Percentiles rank a stretch among this genome's conserved stretches.
Evolutionary conservation across 345 rosid species (phyloP).

Genomic region (Camelina hispida): DNA sequence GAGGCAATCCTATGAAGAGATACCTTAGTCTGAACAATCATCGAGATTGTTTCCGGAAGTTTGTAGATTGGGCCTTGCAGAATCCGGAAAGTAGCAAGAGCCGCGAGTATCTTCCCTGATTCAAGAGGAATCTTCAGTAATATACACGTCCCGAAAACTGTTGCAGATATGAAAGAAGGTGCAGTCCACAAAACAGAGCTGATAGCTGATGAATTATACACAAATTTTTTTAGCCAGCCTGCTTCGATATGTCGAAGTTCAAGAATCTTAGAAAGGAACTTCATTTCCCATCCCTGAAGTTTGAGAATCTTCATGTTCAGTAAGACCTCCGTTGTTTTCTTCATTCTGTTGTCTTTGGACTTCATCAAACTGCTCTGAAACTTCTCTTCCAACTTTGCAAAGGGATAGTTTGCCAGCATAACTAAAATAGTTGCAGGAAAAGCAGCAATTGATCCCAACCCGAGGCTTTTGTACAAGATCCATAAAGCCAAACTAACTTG

Average conservation of each 20-base stretch:
- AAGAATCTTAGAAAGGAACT: conserved; percentile 52
- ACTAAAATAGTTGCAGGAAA: conserved; percentile 51
- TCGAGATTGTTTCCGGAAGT: conserved; percentile 62
- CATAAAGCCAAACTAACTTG: conserved; percentile 62
- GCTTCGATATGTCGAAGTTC: conserved; percentile 51
- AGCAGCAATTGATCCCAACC: conserved; percentile 57
- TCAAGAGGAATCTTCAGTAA: conserved; percentile 55
- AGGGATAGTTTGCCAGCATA: conserved; percentile 59
- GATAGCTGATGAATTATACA: conserved; percentile 42
- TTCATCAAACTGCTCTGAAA: conserved; percentile 61
- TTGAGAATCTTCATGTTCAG: conserved; percentile 78
- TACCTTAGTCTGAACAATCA: conserved; percentile 64
- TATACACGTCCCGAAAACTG: conserved; percentile 59
- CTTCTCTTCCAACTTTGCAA: conserved; percentile 54
- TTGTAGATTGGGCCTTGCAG: conserved; percentile 54
- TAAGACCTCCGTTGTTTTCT: conserved; percentile 67
- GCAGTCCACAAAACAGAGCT: conserved; percentile 56
- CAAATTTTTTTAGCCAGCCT: conserved; percentile 56
- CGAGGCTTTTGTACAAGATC: conserved; percentile 60
- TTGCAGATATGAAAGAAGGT: conserved; percentile 59
- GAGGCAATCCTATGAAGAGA: conserved; percentile 63
- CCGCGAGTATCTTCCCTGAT: conserved; percentile 63
- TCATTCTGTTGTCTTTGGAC: conserved; percentile 64
- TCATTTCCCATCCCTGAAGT: conserved; percentile 82
- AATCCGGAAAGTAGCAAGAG: conserved; percentile 67